Evolutionary conservation across 345 rosid genomes (phyloP).

Genomic region (Mercurialis annua): DNA sequence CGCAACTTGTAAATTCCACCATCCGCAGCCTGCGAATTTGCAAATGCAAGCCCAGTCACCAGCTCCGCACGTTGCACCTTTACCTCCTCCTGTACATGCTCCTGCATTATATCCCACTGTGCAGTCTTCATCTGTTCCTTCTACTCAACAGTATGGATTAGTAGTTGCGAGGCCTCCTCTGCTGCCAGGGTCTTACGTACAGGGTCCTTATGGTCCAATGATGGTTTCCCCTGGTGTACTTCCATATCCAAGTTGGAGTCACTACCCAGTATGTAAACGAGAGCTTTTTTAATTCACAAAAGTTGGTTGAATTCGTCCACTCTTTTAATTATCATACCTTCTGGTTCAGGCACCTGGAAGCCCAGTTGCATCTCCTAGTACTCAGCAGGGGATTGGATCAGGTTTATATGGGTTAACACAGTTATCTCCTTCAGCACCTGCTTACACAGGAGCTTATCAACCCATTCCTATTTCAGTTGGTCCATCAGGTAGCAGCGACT

Average conservation of each 20-base stretch:
- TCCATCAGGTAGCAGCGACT: slow-evolving; percentile 47
- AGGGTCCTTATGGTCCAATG: slow-evolving; percentile 67
- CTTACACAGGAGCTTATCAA: slow-evolving; percentile 57
- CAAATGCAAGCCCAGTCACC: slow-evolving; percentile 50
- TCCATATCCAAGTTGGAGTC: slow-evolving; percentile 66
- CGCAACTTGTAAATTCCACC: slow-evolving; percentile 78
- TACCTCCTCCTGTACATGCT: slow-evolving; percentile 45
- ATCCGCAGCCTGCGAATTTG: slow-evolving; percentile 58
- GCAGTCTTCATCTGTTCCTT: slow-evolving; percentile 58
- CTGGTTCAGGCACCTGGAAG: slow-evolving; percentile 52
- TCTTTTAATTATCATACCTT: slow-evolving; percentile 3
- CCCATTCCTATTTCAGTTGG: slow-evolving; percentile 40
- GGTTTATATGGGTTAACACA: slow-evolving; percentile 53
- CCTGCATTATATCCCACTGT: slow-evolving; percentile 53
- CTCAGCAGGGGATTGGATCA: slow-evolving; percentile 53
- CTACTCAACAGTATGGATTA: slow-evolving; percentile 70
- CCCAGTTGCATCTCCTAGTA: slow-evolving; percentile 51
- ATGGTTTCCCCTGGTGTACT: slow-evolving; percentile 69
- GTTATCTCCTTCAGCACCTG: slow-evolving; percentile 60
- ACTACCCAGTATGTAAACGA: slow-evolving; percentile 57
- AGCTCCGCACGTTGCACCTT: slow-evolving; percentile 45
- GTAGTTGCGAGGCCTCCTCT: slow-evolving; percentile 73
- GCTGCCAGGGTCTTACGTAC: slow-evolving; percentile 64
- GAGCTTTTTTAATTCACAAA: background rate
- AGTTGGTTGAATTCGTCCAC: background rate